These are phyloP conservation scores for Porphyridium purpureum DNA, from an alignment of 23 red algal species.

Conservation along the genomic window DNA sequence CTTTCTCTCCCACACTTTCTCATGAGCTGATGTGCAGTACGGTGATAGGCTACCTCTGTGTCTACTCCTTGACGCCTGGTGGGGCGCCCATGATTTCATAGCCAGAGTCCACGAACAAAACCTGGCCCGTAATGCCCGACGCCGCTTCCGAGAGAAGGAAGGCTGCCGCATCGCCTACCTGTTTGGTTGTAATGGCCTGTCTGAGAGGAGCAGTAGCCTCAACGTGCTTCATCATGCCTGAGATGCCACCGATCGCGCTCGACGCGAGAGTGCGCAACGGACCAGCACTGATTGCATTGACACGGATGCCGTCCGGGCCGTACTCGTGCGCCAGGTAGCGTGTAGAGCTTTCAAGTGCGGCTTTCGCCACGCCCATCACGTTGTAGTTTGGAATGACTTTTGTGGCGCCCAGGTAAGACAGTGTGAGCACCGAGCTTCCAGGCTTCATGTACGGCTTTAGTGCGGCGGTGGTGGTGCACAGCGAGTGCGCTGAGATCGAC, in stretches of 20 bases:
- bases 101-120: slow-evolving; percentile 84
- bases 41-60: no score
- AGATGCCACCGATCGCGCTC: slow-evolving; percentile 86
- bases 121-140: slow-evolving; percentile 94
- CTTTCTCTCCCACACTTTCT: no score
- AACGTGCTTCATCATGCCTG: slow-evolving; percentile 75
- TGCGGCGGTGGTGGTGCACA: slow-evolving; percentile 52
- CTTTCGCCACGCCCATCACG: slow-evolving; percentile 98
- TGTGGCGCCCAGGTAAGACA: slow-evolving; percentile 67
- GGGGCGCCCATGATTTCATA: slow-evolving; percentile 87
- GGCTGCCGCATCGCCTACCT: slow-evolving; percentile 81
- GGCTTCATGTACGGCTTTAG: slow-evolving; percentile 52
- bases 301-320: slow-evolving; percentile 67
- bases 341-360: slow-evolving; percentile 65
- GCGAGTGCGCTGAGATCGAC: slow-evolving; percentile 53
- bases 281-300: slow-evolving; percentile 83
- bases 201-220: slow-evolving; percentile 68
- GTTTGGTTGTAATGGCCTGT: slow-evolving; percentile 56
- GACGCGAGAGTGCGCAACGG: slow-evolving; percentile 85
- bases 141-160: slow-evolving; percentile 65
- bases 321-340: slow-evolving; percentile 83
- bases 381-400: slow-evolving; percentile 96
- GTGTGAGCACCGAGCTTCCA: slow-evolving; percentile 54
- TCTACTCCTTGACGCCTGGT: no score
- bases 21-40: no score